Evolutionary conservation across 1,284 basidiomycete species (phyloP).

Genomic region (Apiotrichum domesticum): DNA sequence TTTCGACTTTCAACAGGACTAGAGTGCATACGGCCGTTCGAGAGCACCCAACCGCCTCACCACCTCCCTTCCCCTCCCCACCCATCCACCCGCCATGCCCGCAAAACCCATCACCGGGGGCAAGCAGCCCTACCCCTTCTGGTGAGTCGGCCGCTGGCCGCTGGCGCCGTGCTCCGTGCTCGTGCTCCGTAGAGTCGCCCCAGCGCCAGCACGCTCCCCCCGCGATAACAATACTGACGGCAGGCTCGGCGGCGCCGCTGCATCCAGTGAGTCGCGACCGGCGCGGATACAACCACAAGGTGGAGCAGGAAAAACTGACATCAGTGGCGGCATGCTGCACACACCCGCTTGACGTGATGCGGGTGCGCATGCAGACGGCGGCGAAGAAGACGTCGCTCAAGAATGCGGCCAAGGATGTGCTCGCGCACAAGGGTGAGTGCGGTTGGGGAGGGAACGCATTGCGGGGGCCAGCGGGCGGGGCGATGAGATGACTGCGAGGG

Average conservation of each 20-base stretch:
- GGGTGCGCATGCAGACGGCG: constrained; percentile 58
- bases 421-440: constrained; percentile 32
- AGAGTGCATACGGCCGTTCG: too few species aligned
- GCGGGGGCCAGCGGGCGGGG: too few species aligned
- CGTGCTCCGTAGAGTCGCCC: too few species aligned
- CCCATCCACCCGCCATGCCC: too few species aligned
- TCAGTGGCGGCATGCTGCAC: constrained; percentile 79
- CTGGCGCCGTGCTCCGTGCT: too few species aligned
- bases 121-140: constrained; percentile 20
- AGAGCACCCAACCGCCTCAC: too few species aligned
- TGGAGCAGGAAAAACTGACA: neutral
- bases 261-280: constrained; percentile 1
- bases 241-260: neutral
- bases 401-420: constrained; percentile 24
- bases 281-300: neutral
- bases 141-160: constrained; percentile 6
- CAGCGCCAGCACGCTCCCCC: too few species aligned
- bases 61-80: too few species aligned
- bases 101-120: neutral
- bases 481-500: too few species aligned
- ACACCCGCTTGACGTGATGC: constrained; percentile 77
- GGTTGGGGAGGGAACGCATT: neutral
- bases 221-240: constrained; percentile 1
- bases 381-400: constrained; percentile 30
- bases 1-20: too few species aligned